Evolutionary conservation across 2,329 filamentous ascomycete species (phyloP).

Genomic region (Penicillium sp.): DNA sequence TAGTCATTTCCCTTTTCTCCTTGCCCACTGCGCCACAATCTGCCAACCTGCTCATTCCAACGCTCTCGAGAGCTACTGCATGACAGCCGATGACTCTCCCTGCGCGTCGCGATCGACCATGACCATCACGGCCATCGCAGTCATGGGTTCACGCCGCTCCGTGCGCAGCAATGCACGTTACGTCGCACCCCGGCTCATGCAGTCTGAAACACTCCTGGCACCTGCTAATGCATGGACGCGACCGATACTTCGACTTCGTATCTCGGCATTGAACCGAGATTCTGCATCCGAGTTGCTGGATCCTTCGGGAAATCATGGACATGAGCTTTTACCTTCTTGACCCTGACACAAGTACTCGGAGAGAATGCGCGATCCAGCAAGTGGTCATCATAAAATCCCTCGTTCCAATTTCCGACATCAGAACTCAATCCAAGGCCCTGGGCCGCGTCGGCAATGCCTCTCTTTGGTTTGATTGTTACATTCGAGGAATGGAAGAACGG

Average conservation of each 20-base stretch:
- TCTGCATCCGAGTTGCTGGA: neutral
- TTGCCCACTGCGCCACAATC: too few species aligned
- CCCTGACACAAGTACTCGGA: too few species aligned
- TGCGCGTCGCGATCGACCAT: neutral
- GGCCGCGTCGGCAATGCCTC: neutral
- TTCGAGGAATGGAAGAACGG: constrained; percentile 3
- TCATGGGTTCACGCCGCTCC: constrained; percentile 16
- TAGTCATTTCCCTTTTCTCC: too few species aligned
- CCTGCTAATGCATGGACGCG: constrained; percentile 11
- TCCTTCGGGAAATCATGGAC: too few species aligned
- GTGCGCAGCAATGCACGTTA: constrained; percentile 7
- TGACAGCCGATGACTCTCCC: neutral
- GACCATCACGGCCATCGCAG: constrained; percentile 11
- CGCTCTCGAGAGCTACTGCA: constrained; percentile 3
- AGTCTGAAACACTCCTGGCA: constrained; percentile 14
- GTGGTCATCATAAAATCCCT: too few species aligned
- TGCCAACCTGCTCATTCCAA: too few species aligned
- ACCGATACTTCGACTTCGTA: neutral
- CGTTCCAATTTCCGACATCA: too few species aligned
- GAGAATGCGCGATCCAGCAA: constrained; percentile 4
- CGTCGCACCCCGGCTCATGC: constrained; percentile 4
- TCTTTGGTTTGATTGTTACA: constrained; percentile 8
- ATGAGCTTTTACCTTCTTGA: too few species aligned
- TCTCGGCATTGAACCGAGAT: neutral
- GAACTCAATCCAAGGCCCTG: constrained; percentile 13